Percentiles rank a stretch among this genome's conserved stretches.
These are phyloP conservation scores for Penicillium aurantiogriseum DNA, from an alignment of 2,329 filamentous ascomycete species.

Conservation along the genomic window DNA sequence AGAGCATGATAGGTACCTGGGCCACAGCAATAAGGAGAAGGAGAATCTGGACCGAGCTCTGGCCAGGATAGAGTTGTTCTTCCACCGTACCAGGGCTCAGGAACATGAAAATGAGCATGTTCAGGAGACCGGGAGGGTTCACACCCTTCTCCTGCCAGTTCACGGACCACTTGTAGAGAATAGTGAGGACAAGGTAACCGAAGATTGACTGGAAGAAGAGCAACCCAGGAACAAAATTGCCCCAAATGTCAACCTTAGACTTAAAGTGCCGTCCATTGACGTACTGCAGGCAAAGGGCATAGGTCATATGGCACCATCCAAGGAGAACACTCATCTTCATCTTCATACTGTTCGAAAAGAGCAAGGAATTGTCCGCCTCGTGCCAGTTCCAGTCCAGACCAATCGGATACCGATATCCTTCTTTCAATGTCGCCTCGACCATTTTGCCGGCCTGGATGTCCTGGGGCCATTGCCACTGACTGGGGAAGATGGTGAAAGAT, in stretches of 20 bases:
- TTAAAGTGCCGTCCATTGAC: conserved; percentile 95
- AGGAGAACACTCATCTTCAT: conserved; percentile 99
- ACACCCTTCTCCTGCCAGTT: conserved; percentile 71
- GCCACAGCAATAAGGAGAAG: conserved; percentile 77
- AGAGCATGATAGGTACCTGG: conserved; percentile 86
- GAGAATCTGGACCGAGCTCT: conserved; percentile 71
- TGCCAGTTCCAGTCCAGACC: conserved; percentile 97
- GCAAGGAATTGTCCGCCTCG: conserved; percentile 86
- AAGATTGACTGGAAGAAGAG: conserved; percentile 99
- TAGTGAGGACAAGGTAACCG: conserved; percentile 89
- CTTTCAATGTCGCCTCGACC: conserved; percentile 66
- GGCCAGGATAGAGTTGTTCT: conserved; percentile 73
- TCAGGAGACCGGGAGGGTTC: conserved; percentile 81
- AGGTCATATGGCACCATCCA: conserved; percentile 91
- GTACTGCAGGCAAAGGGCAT: conserved; percentile 88
- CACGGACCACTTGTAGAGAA: conserved; percentile 95
- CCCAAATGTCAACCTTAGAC: conserved; percentile 91
- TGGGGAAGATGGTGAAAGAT: conserved; percentile 82
- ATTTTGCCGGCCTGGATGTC: conserved; percentile 64
- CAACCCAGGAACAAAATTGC: conserved; percentile 97
- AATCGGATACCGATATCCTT: conserved; percentile 86
- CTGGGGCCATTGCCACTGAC: conserved; percentile 82
- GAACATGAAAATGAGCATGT: conserved; percentile 99
- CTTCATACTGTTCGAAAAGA: conserved; percentile 99
- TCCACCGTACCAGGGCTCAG: conserved; percentile 71